Evolutionary conservation across 345 rosid species (phyloP), one percentile per base, ranked within the genome.

Genomic region (Theobroma cacao): DNA sequence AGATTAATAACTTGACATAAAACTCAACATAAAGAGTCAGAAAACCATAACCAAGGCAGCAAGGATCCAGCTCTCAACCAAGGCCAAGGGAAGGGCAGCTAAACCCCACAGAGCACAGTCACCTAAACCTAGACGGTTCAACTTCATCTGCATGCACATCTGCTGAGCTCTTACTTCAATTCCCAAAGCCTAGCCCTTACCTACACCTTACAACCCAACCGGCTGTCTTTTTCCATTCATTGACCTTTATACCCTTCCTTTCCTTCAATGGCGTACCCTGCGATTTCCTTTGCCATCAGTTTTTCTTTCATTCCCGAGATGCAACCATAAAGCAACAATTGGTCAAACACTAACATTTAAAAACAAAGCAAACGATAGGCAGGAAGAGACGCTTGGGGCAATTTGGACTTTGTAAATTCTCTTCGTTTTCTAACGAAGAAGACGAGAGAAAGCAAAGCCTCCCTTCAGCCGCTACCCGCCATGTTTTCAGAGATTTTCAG

Each of bases 401-500:
- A 34, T 78, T 22, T 28, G 50, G 82, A 81, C 82, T 70, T 84
- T 81, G 53, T 26, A 9, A 2, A 1, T 38, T 48, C 70, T 71
- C 77, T 56, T 38, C 61, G 55, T 65, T 66, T 81, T 75, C 75
- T 43, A 63, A 73, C n/a, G 26, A 13, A 34, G 61, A 71, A 53
- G 72, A 72, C 75, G 76, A 41, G 33, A 75, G 67, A 65, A 74
- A 66, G 68, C 63, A 68, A 33, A 59, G 33, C 20, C 62, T 72
- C 76, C 78, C 67, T 18, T 67, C 74, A 77, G 90, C 93, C 93
- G 88, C 97, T 90, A 83, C 83, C 83, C 84, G 75, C 95, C 92
- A 94, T 91, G 97, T 92, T 92, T 94, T 92, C 97, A 92, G 98
- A 88, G 96, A 86, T 88, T 73, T 80, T 78, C 78, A 75, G 91